These are phyloP conservation scores for Fusarium pseudoanthophilum DNA, from an alignment of 2,329 filamentous ascomycete species.

Conservation along the genomic window DNA sequence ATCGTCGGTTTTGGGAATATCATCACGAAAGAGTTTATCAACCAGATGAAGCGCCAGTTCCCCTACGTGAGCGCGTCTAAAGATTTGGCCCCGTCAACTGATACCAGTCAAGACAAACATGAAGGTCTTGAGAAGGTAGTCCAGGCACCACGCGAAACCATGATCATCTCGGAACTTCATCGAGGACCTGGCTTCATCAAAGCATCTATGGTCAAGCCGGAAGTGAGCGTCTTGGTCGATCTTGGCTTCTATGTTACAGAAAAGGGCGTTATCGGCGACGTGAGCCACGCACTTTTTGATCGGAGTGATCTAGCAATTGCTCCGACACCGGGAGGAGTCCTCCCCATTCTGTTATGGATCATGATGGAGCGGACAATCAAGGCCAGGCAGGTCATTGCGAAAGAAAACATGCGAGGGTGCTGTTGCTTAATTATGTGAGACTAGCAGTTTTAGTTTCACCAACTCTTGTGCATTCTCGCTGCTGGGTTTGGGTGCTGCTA, in stretches of 20 bases:
- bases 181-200: background rate
- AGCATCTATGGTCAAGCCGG: accelerated
- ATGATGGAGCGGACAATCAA: background rate
- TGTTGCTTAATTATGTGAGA: background rate
- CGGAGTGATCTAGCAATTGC: background rate
- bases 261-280: background rate
- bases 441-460: too few species aligned
- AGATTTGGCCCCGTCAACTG: too few species aligned
- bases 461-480: too few species aligned
- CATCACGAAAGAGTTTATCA: background rate
- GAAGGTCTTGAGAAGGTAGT: accelerated
- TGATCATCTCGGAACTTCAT: background rate
- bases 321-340: background rate
- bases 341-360: background rate
- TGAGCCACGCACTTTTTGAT: background rate
- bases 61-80: background rate
- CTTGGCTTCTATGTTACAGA: background rate
- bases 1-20: background rate
- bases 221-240: background rate
- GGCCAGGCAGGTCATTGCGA: background rate
- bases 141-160: background rate
- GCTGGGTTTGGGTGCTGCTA: too few species aligned
- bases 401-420: background rate
- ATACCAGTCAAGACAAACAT: accelerated
- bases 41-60: background rate